Conservation (phyloP, 306 rosid species). For the Echinosophora koreensis region DNA sequence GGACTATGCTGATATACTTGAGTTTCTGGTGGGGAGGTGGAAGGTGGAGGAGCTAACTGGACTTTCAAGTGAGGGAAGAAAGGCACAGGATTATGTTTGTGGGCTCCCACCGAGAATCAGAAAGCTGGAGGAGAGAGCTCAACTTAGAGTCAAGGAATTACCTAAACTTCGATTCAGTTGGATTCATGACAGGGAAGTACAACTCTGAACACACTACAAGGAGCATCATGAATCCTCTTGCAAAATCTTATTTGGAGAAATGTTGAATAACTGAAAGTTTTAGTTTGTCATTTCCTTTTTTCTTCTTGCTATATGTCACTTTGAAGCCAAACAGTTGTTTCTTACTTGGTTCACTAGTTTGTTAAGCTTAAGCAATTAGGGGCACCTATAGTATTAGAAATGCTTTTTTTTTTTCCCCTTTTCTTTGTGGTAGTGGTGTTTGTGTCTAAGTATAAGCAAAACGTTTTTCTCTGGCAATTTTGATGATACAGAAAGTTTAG, state of each 20-base stretch:
- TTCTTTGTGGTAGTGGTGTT: slow-evolving; percentile 42
- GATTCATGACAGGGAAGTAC: slow-evolving; percentile 79
- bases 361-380: slow-evolving; percentile 36
- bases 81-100: slow-evolving; percentile 87
- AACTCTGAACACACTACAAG: slow-evolving; percentile 54
- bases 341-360: slow-evolving; percentile 39
- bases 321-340: slow-evolving; percentile 47
- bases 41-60: slow-evolving; percentile 73
- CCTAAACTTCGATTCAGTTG: slow-evolving; percentile 67
- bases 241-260: slow-evolving; percentile 27
- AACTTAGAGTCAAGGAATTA: slow-evolving; percentile 66
- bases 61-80: slow-evolving; percentile 77
- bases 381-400: slow-evolving; percentile 53
- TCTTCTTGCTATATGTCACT: slow-evolving; percentile 34
- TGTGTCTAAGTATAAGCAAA: slow-evolving; percentile 47
- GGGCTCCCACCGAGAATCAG: slow-evolving; percentile 85
- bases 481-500: slow-evolving; percentile 52
- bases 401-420: slow-evolving; percentile 41
- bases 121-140: slow-evolving; percentile 87
- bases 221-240: slow-evolving; percentile 28
- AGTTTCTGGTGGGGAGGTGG: slow-evolving; percentile 90
- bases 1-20: slow-evolving; percentile 92
- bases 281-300: slow-evolving; percentile 43
- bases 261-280: slow-evolving; percentile 37
- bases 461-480: slow-evolving; percentile 51